Evolutionary conservation across 2,329 filamentous ascomycete species (phyloP).

Genomic region (Orbilia blumenaviensis): DNA sequence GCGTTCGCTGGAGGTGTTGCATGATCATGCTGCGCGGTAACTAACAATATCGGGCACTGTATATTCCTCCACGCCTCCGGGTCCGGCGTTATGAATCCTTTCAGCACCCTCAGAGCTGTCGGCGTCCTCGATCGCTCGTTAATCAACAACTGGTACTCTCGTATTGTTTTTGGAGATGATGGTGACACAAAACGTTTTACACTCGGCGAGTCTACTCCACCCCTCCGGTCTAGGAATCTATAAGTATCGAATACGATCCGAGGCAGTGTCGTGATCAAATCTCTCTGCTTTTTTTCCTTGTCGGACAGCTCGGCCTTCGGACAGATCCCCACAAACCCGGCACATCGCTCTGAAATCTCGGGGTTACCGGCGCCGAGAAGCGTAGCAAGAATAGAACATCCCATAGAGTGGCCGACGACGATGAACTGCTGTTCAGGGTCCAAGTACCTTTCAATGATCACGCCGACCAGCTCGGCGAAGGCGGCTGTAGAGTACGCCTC

Average conservation of each 20-base stretch:
- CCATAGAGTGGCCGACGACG: slow-evolving; percentile 89
- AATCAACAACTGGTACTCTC: slow-evolving; percentile 74
- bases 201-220: slow-evolving; percentile 79
- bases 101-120: slow-evolving; percentile 83
- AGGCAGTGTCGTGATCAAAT: slow-evolving; percentile 67
- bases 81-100: slow-evolving; percentile 71
- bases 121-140: slow-evolving; percentile 84
- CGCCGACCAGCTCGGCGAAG: slow-evolving; percentile 77
- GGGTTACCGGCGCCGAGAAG: slow-evolving; percentile 49
- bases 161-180: slow-evolving; percentile 72
- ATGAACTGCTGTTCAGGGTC: slow-evolving; percentile 75
- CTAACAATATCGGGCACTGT: slow-evolving; percentile 76
- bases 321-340: slow-evolving; percentile 82
- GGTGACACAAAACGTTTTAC: slow-evolving; percentile 79
- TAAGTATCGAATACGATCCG: slow-evolving; percentile 77
- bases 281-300: slow-evolving; percentile 62
- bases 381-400: slow-evolving; percentile 78
- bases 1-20: slow-evolving; percentile 78
- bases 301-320: slow-evolving; percentile 74
- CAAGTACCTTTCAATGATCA: slow-evolving; percentile 76
- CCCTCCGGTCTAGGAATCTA: slow-evolving; percentile 79
- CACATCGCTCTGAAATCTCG: slow-evolving; percentile 47
- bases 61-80: slow-evolving; percentile 77
- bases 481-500: slow-evolving; percentile 81
- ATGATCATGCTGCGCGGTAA: slow-evolving; percentile 79